Base-by-base conservation (phyloP, 2,329 filamentous ascomycete genomes). In the Talaromyces sp. region DNA sequence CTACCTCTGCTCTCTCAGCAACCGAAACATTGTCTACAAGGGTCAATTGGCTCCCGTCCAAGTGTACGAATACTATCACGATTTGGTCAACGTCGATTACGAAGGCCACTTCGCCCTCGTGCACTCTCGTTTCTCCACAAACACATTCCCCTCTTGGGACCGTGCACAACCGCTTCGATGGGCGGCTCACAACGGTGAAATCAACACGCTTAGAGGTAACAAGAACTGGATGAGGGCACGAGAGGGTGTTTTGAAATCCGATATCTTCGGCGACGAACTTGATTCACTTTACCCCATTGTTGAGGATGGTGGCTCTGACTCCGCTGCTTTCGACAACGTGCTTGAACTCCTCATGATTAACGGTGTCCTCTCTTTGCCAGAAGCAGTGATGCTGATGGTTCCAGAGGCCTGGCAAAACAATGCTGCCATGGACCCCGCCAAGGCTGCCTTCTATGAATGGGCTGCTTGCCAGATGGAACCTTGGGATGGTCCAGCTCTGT, bases 201-300 rank as follows among this genome's bases (percentile, higher is more conserved):
- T 97, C 73, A 97, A 97, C 77, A 97, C 93, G 1, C 80, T 97
- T 62, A 89, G 93, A 72, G 93, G 93, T 61, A 97, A 97, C 81
- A 97, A 97, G 83, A 97, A 97, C 78, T 97, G 93, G 93, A 97
- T 97, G 93, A 88, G 92, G 66, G 93, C 93, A 62, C 87, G 93
- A 70, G 93, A 97, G 78, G 93, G 93, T 75, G 87, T 96, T 63
- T 89, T 97, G 83, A 89, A 91, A 72, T 97, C 93, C 1, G 87
- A 92, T 64, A 81, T 96, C 56, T 97, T 97, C 72, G 91, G 90
- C 63, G 91, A 96, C 28, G 92, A 97, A 69, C 85, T 97, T 15
- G 91, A 97, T 75, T 78, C 82, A 67, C 84, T 97, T 58, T 97
- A 96, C 73, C 93, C 93, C 22, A 91, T 97, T 66, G 91, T 97